Evolutionary conservation across 1,284 basidiomycete species (phyloP), one percentile per base, ranked within the genome.

Genomic region (Volvariella volvacea): DNA sequence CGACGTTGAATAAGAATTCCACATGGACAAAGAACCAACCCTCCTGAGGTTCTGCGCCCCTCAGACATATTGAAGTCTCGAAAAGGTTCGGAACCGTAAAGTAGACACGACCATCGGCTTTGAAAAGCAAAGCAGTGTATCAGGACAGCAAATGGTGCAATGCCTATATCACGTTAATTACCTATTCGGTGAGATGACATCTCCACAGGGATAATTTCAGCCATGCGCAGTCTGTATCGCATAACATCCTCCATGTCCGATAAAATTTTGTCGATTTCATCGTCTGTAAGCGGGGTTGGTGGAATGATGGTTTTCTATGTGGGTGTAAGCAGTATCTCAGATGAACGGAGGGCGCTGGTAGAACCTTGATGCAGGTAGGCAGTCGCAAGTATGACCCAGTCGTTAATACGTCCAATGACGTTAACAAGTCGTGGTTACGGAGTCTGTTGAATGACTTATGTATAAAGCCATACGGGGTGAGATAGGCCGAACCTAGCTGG

Each of bases 361-460:
- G 45, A 19, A 87, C 87, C 76, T 86, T 87, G 59, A 92, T 87
- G 48, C 71, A 74, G 9, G 79, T 73, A 7, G 92, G 92, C 15
- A 94, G 74, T 36, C 88, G 71, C 39, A 78, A 71, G 56, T 94
- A 94, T 22, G 85, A 81, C 1, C 91, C 91, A 14, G 82, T 83
- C 1, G 86, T 86, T 17, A 94, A 71, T 40, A 94, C 88, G 52
- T 92, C 87, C 41, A 94, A 67, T 15, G 92, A 92, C 1, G 90
- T 92, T 9, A 90, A 70, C n/a, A 94, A 69, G 59, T 95, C 92
- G 52, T 92, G 89, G 59, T 93, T 94, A 44, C 90, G 78, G 17
- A 91, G 74, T 59, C 90, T 89, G n/a, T 17, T 43, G 25, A 34
- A 12, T 16, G 17, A 33, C 20, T 44, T 46, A 42, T 16, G 42